phyloP scores from a whole-genome alignment of 2,329 filamentous ascomycete species.

The Aureobasidium sp. region DNA sequence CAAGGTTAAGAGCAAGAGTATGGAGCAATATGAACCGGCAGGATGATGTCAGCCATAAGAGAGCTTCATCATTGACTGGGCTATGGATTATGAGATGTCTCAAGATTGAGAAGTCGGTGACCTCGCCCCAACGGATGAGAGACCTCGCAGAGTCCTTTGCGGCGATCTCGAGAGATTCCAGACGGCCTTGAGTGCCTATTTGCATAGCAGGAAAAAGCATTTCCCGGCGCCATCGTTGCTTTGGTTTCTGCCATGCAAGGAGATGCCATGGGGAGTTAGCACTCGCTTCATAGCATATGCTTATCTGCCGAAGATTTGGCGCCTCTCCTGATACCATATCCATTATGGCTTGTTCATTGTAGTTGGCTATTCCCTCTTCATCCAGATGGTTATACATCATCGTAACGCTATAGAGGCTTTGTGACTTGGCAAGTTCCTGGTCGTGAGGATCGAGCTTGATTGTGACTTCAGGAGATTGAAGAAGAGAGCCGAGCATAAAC shows the following conservation, averaged over 20 bases:
- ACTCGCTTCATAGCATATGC: too few relatives aligned
- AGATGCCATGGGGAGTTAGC: too few relatives aligned
- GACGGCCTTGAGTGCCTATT: neutral
- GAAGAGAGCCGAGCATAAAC: neutral
- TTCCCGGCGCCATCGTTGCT: too few relatives aligned
- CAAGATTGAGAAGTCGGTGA: neutral
- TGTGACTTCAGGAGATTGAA: neutral
- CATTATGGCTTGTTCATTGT: too few relatives aligned
- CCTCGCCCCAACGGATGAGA: neutral
- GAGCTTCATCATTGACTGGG: neutral
- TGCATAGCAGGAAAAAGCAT: neutral
- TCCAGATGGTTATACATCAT: too few relatives aligned
- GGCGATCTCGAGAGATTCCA: neutral
- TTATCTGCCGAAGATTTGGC: too few relatives aligned
- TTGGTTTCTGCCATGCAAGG: neutral
- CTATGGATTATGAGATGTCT: neutral
- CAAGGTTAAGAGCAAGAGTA: too few relatives aligned
- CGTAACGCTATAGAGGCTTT: too few relatives aligned
- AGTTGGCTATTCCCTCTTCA: too few relatives aligned
- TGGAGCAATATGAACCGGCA: too few relatives aligned
- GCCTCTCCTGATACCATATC: too few relatives aligned
- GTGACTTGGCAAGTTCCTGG: neutral
- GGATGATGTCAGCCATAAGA: neutral
- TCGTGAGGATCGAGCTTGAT: neutral
- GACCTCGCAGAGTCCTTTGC: too few relatives aligned